Conservation (phyloP, 2,329 filamentous ascomycete species). For the Remersonia thermophila region DNA sequence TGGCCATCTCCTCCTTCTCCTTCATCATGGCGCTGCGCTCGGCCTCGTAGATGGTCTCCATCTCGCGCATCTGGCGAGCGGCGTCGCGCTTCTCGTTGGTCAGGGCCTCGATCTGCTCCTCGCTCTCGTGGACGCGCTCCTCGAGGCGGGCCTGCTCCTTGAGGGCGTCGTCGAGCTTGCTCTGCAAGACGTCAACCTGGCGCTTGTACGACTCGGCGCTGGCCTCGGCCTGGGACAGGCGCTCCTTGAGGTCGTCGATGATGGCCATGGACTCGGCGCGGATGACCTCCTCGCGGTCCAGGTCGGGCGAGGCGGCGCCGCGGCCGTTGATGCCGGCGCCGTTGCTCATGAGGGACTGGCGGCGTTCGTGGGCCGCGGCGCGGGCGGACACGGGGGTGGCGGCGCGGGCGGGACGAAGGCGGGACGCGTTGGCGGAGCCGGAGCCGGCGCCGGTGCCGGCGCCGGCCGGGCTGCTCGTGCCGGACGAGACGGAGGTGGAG, state of each 20-base stretch:
- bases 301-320: constrained; percentile 24
- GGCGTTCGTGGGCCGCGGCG: constrained; percentile 53
- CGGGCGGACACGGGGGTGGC: constrained; percentile 61
- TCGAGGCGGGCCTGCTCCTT: constrained; percentile 78
- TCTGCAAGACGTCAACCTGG: constrained; percentile 73
- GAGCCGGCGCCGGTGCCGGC: constrained; percentile 2
- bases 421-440: constrained; percentile 25
- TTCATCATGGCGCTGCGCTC: constrained; percentile 78
- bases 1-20: constrained; percentile 80
- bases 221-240: constrained; percentile 68
- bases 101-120: constrained; percentile 69
- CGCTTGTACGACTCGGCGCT: constrained; percentile 69
- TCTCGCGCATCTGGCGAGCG: constrained; percentile 72
- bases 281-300: constrained; percentile 55
- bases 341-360: constrained; percentile 33
- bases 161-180: constrained; percentile 71
- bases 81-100: constrained; percentile 77
- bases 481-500: constrained; percentile 32
- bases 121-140: constrained; percentile 75
- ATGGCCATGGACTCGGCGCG: constrained; percentile 67
- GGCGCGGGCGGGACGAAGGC: constrained; percentile 53
- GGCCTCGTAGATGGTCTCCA: constrained; percentile 84
- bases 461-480: constrained; percentile 28
- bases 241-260: constrained; percentile 74
- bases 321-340: constrained; percentile 26